Evolutionary conservation across 2,329 filamentous ascomycete genomes (phyloP).

Genomic region (Aureobasidium sp.): DNA sequence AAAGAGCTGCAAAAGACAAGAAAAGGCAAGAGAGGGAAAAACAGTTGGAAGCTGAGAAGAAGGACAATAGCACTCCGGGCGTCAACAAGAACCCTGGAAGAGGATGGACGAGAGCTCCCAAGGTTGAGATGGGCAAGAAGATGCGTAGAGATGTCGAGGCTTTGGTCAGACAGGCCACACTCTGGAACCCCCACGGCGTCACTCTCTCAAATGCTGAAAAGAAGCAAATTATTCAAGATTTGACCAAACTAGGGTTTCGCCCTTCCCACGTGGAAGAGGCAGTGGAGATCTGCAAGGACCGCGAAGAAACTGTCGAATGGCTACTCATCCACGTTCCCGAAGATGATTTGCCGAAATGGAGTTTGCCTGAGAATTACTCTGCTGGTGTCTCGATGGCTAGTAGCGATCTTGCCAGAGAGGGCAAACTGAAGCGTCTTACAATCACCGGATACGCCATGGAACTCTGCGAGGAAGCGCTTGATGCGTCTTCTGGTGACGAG

Average conservation of each 20-base stretch:
- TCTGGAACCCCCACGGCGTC: slow-evolving; percentile 80
- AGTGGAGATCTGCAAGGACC: slow-evolving; percentile 76
- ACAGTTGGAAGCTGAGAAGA: slow-evolving; percentile 44
- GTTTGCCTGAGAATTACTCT: slow-evolving; percentile 82
- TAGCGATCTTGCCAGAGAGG: slow-evolving; percentile 72
- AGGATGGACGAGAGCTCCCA: slow-evolving; percentile 77
- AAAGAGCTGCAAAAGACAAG: slow-evolving; percentile 69
- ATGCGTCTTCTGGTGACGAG: slow-evolving; percentile 65
- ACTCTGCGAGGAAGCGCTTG: slow-evolving; percentile 71
- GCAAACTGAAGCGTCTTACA: slow-evolving; percentile 72
- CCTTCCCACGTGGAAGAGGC: slow-evolving; percentile 85
- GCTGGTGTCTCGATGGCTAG: slow-evolving; percentile 83
- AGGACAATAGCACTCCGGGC: slow-evolving; percentile 42
- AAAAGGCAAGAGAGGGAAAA: slow-evolving; percentile 65
- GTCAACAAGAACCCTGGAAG: slow-evolving; percentile 38
- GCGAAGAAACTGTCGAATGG: slow-evolving; percentile 92
- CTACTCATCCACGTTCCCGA: slow-evolving; percentile 93
- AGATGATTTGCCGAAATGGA: slow-evolving; percentile 90
- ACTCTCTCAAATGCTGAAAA: slow-evolving; percentile 54
- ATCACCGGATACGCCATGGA: slow-evolving; percentile 80
- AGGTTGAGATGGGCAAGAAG: slow-evolving; percentile 84
- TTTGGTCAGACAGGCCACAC: slow-evolving; percentile 66
- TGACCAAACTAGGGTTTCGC: slow-evolving; percentile 78
- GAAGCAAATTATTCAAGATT: slow-evolving; percentile 60
- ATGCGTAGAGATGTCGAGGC: slow-evolving; percentile 73